Percentiles rank a stretch among this genome's conserved stretches.
Evolutionary conservation across 1,139 yeast species (phyloP).

Genomic region (Scheffersomyces illinoinensis): DNA sequence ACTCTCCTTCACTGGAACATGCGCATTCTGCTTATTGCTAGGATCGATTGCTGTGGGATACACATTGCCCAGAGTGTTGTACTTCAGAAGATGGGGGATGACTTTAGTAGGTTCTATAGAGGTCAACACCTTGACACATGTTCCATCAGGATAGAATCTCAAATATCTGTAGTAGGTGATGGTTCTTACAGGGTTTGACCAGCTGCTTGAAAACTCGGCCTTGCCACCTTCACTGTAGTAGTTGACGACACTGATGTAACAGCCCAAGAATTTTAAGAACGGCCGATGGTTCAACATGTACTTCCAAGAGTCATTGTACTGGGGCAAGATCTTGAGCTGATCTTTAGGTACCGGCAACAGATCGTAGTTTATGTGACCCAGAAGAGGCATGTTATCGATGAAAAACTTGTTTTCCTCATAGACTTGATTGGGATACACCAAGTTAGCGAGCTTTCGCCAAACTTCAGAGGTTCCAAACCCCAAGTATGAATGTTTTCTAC

Average conservation of each 20-base stretch:
- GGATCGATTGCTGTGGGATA: background rate
- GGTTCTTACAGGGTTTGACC: conserved; percentile 76
- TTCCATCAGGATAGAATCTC: conserved; percentile 79
- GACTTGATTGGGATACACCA: conserved; percentile 57
- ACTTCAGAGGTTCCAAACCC: conserved; percentile 56
- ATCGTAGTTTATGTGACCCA: conserved; percentile 20
- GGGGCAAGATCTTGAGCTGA: conserved; percentile 42
- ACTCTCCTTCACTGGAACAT: conserved; percentile 21
- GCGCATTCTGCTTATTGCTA: background rate
- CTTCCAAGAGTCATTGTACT: conserved; percentile 55
- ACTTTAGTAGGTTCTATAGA: conserved; percentile 65
- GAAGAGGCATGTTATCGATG: conserved; percentile 8
- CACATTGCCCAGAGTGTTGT: conserved; percentile 14
- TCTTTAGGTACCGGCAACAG: conserved; percentile 42
- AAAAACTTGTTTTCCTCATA: conserved; percentile 44
- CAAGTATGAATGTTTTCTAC: conserved; percentile 61
- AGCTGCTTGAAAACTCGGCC: conserved; percentile 62
- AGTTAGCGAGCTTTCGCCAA: conserved; percentile 58
- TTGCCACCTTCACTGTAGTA: conserved; percentile 80
- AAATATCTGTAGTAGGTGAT: conserved; percentile 86
- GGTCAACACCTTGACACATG: conserved; percentile 64
- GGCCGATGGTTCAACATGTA: conserved; percentile 57
- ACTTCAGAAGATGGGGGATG: conserved; percentile 52
- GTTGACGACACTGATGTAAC: conserved; percentile 82
- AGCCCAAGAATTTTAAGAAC: conserved; percentile 74